Evolutionary conservation across 1,284 basidiomycete genomes (phyloP).

Genomic region (Moesziomyces aphidis): DNA sequence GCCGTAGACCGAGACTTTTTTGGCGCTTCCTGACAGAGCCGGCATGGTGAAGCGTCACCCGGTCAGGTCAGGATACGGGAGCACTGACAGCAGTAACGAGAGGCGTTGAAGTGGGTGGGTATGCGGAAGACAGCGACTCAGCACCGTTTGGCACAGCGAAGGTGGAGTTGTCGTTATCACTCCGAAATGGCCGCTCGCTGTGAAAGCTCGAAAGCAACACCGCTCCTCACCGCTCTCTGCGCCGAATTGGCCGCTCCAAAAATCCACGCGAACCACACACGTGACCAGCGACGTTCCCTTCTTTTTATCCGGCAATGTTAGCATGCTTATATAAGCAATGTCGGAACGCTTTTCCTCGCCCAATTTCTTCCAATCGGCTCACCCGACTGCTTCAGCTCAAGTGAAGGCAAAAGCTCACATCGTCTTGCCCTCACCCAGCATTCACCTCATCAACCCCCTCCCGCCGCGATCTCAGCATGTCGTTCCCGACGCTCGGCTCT

Average conservation of each 20-base stretch:
- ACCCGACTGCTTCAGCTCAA: not conserved
- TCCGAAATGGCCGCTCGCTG: not conserved
- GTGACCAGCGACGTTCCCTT: conserved; percentile 9
- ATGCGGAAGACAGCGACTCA: not conserved
- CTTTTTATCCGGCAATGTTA: not conserved
- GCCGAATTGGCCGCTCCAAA: not conserved
- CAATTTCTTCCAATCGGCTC: conserved; percentile 21
- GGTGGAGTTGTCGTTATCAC: not conserved
- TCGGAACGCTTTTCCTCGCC: not conserved
- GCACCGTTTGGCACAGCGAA: too few species aligned
- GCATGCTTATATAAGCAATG: conserved; percentile 18
- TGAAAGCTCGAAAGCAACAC: conserved; percentile 9
- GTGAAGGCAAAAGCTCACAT: not conserved
- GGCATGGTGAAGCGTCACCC: conserved; percentile 17
- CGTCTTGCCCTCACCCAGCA: not conserved
- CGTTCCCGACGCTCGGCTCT: conserved; percentile 6
- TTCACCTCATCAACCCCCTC: conserved; percentile 2
- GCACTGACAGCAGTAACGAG: not conserved
- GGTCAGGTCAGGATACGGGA: too few species aligned
- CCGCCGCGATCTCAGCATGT: conserved; percentile 7
- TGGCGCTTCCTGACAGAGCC: conserved; percentile 31
- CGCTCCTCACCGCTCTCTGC: not conserved
- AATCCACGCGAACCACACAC: conserved; percentile 24
- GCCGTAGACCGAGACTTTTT: conserved; percentile 52
- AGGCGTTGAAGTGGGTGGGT: not conserved